Conservation (phyloP, 345 rosid species). For the Laguncularia racemosa region DNA sequence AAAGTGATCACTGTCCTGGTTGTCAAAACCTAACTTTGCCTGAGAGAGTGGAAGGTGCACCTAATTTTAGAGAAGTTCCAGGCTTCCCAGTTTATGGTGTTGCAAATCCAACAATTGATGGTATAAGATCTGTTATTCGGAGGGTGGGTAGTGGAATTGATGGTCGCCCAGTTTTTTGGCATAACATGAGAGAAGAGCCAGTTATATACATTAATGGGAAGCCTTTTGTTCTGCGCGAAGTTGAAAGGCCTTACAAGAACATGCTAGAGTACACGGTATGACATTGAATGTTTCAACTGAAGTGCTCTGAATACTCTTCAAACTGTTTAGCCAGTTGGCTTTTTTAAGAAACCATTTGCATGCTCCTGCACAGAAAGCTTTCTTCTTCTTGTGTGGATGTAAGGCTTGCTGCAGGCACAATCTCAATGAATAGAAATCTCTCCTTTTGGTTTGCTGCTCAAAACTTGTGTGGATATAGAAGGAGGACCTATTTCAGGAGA, state of each 20-base stretch:
- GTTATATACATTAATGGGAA: slow-evolving; percentile 93
- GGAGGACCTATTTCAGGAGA: no score
- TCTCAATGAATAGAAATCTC: no score
- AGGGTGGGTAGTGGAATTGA: slow-evolving; percentile 82
- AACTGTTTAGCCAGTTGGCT: no score
- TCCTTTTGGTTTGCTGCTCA: no score
- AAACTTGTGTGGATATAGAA: no score
- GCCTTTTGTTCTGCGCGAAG: slow-evolving; percentile 98
- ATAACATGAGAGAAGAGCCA: slow-evolving; percentile 98
- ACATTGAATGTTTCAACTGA: background rate
- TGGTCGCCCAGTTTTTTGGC: slow-evolving; percentile 86
- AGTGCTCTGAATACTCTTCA: background rate
- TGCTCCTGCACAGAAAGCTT: no score
- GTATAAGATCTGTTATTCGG: slow-evolving; percentile 72
- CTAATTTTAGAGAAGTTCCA: slow-evolving; percentile 94
- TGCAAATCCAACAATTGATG: slow-evolving; percentile 96
- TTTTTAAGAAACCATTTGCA: no score
- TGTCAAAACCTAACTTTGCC: slow-evolving; percentile 70
- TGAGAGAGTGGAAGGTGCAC: slow-evolving; percentile 98
- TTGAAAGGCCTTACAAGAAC: slow-evolving; percentile 92
- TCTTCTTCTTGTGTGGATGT: no score
- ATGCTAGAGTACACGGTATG: slow-evolving; percentile 94
- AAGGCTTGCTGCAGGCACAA: no score
- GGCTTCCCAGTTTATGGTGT: slow-evolving; percentile 98
- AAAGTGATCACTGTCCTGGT: slow-evolving; percentile 98